A percentile compares a stretch with the other conserved stretches of the same genome.
phyloP scores from a whole-genome alignment of 139 green algal species.

The Chlamydomonas sp. region DNA sequence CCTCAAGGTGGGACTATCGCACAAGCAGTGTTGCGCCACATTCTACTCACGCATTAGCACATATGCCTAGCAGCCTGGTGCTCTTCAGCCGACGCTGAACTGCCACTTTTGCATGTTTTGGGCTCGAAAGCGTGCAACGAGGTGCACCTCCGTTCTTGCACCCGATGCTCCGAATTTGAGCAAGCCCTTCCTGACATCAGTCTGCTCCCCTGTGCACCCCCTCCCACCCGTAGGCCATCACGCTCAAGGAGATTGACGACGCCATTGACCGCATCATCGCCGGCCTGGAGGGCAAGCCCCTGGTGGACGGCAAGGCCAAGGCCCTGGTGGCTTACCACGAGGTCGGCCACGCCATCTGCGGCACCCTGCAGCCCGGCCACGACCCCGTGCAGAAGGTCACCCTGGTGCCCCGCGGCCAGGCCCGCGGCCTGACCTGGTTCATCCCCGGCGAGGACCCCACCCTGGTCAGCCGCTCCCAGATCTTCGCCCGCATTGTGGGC shows the following conservation, averaged over 20 bases:
- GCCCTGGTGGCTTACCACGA: conserved; percentile 89
- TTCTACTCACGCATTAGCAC: too few relatives aligned
- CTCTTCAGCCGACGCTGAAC: background rate
- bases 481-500: conserved; percentile 97
- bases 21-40: too few relatives aligned
- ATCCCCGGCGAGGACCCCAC: conserved; percentile 92
- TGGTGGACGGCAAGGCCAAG: conserved; percentile 98
- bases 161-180: background rate
- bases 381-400: conserved; percentile 99
- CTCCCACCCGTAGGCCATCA: conserved; percentile 47
- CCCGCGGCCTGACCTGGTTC: conserved; percentile 98
- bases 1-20: conserved; percentile 51
- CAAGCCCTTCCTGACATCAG: background rate
- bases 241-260: conserved; percentile 94
- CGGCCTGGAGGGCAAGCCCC: conserved; percentile 98
- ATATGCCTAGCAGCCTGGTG: too few relatives aligned
- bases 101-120: background rate
- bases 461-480: conserved; percentile 97
- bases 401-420: conserved; percentile 96
- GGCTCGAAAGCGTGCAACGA: background rate
- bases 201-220: background rate
- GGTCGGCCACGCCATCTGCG: conserved; percentile 97
- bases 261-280: conserved; percentile 96
- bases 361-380: conserved; percentile 94
- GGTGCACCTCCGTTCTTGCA: background rate